Base-by-base conservation (phyloP, 495 filamentous ascomycete genomes). In the Hypoxylon trugodes region DNA sequence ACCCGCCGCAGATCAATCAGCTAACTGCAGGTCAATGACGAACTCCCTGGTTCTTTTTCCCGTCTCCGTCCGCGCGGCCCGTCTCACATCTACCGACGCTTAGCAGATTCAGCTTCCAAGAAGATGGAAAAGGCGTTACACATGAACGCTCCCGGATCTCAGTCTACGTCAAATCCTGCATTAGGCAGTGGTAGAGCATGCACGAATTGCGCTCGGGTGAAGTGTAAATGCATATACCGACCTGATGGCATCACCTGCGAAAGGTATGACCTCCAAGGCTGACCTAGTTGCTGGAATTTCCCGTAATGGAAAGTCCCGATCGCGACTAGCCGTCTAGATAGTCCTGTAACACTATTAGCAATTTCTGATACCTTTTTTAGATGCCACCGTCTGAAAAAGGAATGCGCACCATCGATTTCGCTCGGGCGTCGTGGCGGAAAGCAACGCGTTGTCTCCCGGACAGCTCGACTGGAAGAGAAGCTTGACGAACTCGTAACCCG, bases 191-290 rank as follows among this genome's bases (percentile, higher is more conserved):
- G 81, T 5, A 72, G 78, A 16, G 81, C 83, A n/a, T 85, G 83
- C 63, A 73, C 74, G 24, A 83, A 81, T 61, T 85, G 83, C 62
- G 76, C 78, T 16, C 74, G 73, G 8, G 76, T 81, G 13, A 85
- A 85, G 56, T 82, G 81, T 64, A 81, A 81, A 61, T 85, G 82
- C 60, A 76, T 83, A 32, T 69, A 77, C 52, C 69, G 75, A 15
- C 30, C 53, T 5, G 66, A 48, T 9, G 77, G 74, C 5, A 49
- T 60, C 36, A 71, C 68, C 41, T 85, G 82, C 51, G 79, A 84
- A 61, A 81, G 78, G 78, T 79, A 24, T 24, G 55, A 42, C 21
- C 59, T 71, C 58, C 45, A 10, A 16, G 47, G 21, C 33, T 57
- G 41, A 30, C 9, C 24, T 25, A 48, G 32, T 13, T 24, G 19